Conservation (phyloP, 2,329 filamentous ascomycete genomes). For the Juglanconis oblonga region DNA sequence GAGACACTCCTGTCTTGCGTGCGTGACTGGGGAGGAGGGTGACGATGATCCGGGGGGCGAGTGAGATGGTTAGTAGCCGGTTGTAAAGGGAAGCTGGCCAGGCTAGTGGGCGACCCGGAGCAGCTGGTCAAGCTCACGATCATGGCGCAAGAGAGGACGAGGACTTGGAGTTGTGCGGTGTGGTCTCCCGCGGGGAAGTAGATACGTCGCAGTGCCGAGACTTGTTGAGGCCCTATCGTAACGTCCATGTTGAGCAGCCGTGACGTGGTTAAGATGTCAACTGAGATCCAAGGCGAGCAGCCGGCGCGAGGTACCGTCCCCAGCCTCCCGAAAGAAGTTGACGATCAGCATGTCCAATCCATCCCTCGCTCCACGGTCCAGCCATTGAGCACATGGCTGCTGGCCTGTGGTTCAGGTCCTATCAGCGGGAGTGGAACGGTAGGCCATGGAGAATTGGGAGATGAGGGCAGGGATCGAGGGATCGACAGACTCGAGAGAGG, state of each 20-base stretch:
- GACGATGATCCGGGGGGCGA: constrained; percentile 13
- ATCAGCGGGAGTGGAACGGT: constrained; percentile 3
- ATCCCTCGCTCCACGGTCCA: constrained; percentile 13
- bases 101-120: not conserved
- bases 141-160: not conserved
- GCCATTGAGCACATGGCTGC: constrained; percentile 11
- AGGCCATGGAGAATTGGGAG: not conserved
- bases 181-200: not conserved
- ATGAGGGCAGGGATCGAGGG: not conserved
- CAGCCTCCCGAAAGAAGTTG: constrained; percentile 3
- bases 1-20: constrained; percentile 12
- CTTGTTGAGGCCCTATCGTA: constrained; percentile 3
- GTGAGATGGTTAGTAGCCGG: not conserved
- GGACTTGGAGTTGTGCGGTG: not conserved
- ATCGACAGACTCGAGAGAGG: constrained; percentile 12
- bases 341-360: constrained; percentile 16
- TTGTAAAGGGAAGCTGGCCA: not conserved
- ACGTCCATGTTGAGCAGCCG: not conserved
- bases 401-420: constrained; percentile 9
- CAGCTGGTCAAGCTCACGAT: constrained; percentile 5
- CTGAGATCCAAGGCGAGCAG: constrained; percentile 3
- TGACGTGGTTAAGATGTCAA: not conserved
- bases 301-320: not conserved
- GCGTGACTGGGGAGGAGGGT: not conserved
- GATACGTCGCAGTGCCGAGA: not conserved